Evolutionary conservation across 75 land plant species (phyloP).

Genomic region (Larix kaempferi): DNA sequence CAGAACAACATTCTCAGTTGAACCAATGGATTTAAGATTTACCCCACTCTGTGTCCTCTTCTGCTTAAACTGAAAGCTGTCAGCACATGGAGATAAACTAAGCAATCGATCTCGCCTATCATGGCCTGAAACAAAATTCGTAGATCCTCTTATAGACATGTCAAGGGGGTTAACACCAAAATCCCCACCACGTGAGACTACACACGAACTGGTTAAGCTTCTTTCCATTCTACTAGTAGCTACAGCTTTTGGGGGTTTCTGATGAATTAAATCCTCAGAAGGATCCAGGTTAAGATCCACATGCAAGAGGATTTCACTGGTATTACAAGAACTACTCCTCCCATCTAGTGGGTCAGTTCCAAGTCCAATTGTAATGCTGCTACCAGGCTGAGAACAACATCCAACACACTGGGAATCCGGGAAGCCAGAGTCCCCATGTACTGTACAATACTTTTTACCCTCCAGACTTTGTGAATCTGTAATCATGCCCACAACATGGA

Average conservation of each 20-base stretch:
- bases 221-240: background rate
- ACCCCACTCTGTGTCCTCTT: background rate
- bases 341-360: constrained; percentile 1
- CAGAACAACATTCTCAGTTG: constrained; percentile 1
- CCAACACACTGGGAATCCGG: constrained; percentile 1
- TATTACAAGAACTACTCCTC: constrained; percentile 3
- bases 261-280: background rate
- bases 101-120: background rate
- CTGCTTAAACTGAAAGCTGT: constrained; percentile 3
- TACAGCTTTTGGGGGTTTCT: background rate
- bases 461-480: constrained; percentile 9
- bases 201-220: background rate
- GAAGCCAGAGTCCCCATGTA: constrained; percentile 4
- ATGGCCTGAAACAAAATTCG: constrained; percentile 4
- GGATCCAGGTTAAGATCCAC: constrained; percentile 1
- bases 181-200: background rate
- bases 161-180: constrained; percentile 5
- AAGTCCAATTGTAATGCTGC: constrained; percentile 4
- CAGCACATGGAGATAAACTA: constrained; percentile 3
- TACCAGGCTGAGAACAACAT: constrained; percentile 4
- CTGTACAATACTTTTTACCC: background rate
- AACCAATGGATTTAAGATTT: background rate
- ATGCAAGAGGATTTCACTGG: background rate
- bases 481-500: constrained; percentile 7
- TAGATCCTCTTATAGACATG: background rate